Percentiles rank a stretch among this genome's conserved stretches.
phyloP scores from a whole-genome alignment of 257 asterid genomes.

The Handroanthus guayacan region DNA sequence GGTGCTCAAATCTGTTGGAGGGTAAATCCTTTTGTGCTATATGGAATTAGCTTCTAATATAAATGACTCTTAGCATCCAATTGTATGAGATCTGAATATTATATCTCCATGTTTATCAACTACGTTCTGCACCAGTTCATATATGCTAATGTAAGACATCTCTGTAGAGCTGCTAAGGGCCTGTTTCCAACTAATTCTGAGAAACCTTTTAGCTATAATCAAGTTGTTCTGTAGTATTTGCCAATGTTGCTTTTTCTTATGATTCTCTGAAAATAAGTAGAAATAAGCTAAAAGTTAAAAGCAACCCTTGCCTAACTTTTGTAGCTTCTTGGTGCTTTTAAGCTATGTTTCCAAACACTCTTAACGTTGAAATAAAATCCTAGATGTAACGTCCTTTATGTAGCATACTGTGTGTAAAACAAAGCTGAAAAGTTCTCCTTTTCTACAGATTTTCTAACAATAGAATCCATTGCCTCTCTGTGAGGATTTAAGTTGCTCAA shows the following conservation, averaged over 20 bases:
- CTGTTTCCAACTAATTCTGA: too few species aligned
- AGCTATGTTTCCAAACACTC: too few species aligned
- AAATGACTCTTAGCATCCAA: not conserved
- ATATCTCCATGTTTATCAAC: not conserved
- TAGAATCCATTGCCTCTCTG: not conserved
- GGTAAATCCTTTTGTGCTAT: not conserved
- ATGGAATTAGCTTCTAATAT: not conserved
- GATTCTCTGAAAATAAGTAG: too few species aligned
- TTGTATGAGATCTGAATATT: not conserved
- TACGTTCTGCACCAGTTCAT: not conserved
- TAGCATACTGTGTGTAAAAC: constrained; percentile 1
- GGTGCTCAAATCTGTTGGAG: constrained; percentile 7
- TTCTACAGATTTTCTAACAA: not conserved
- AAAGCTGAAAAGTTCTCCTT: constrained; percentile 12
- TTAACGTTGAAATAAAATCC: not conserved
- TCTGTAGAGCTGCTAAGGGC: too few species aligned
- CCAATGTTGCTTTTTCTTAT: too few species aligned
- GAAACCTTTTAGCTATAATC: too few species aligned
- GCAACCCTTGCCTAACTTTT: too few species aligned
- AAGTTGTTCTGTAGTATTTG: too few species aligned
- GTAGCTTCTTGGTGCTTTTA: too few species aligned
- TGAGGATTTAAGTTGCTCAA: constrained; percentile 25
- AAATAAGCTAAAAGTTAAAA: too few species aligned
- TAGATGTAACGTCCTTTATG: not conserved
- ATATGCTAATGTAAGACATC: not conserved